Evolutionary conservation across 305 asterid species (phyloP).

Genomic region (Solanum hybrid): DNA sequence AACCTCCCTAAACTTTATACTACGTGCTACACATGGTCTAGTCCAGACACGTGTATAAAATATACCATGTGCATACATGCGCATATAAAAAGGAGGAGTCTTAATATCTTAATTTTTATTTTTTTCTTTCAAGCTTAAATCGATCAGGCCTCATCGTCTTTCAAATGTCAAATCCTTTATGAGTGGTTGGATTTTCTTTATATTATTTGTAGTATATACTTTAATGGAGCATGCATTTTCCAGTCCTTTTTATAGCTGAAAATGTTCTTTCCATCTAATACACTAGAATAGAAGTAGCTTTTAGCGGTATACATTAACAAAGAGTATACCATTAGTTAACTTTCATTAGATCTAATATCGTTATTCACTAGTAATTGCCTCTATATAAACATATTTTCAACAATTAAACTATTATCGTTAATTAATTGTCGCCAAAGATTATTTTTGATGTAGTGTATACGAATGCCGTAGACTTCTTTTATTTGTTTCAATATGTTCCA

Average conservation of each 20-base stretch:
- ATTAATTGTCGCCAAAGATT: rapidly evolving
- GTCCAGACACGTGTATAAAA: neutral
- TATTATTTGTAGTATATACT: neutral
- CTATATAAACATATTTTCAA: too few species aligned
- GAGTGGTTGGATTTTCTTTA: neutral
- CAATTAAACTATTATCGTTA: too few species aligned
- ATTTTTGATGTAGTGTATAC: too few species aligned
- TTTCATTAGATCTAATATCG: too few species aligned
- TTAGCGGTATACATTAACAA: too few species aligned
- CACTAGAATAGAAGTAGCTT: too few species aligned
- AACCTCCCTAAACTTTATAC: neutral
- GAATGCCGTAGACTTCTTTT: neutral
- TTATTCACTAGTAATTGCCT: neutral
- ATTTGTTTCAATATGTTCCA: neutral
- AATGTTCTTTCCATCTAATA: too few species aligned
- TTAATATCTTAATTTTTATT: neutral
- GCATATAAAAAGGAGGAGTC: neutral
- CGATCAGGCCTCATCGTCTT: neutral
- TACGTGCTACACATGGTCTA: neutral
- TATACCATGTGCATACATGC: neutral
- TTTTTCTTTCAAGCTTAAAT: neutral
- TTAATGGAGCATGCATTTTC: neutral
- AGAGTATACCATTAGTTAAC: too few species aligned
- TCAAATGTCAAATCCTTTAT: neutral
- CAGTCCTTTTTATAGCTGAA: too few species aligned